phyloP scores from a whole-genome alignment of 2,329 filamentous ascomycete species.

The Lasiodiplodia sp. region DNA sequence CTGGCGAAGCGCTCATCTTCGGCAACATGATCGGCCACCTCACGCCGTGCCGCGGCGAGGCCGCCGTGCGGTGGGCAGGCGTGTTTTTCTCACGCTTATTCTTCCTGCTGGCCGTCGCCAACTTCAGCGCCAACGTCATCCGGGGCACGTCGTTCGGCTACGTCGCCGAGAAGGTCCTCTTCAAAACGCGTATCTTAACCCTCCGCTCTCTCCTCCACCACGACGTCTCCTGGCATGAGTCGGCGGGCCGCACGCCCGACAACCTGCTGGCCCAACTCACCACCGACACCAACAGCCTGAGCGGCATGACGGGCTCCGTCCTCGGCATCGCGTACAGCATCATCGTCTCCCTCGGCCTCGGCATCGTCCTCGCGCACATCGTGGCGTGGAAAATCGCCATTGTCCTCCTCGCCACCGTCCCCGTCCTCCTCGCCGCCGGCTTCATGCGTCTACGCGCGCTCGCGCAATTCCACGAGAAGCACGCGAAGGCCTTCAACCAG shows the following conservation, averaged over 20 bases:
- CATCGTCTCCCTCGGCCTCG: slow-evolving; percentile 59
- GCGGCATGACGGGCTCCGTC: slow-evolving; percentile 9
- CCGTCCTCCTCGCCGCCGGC: slow-evolving; percentile 79
- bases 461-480: slow-evolving; percentile 74
- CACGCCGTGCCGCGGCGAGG: background rate
- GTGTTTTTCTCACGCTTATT: background rate
- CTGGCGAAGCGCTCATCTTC: slow-evolving; percentile 10
- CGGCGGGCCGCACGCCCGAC: slow-evolving; percentile 10
- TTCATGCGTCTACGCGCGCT: slow-evolving; percentile 88
- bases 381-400: slow-evolving; percentile 87
- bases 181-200: slow-evolving; percentile 11
- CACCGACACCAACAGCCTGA: slow-evolving; percentile 7
- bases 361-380: slow-evolving; percentile 39
- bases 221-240: slow-evolving; percentile 15
- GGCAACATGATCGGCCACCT: slow-evolving; percentile 16
- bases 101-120: slow-evolving; percentile 6
- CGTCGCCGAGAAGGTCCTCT: background rate
- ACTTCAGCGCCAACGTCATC: slow-evolving; percentile 3
- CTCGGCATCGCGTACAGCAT: slow-evolving; percentile 68
- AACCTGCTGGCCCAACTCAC: background rate
- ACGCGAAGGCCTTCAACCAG: slow-evolving; percentile 48
- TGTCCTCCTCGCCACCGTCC: slow-evolving; percentile 80
- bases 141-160: background rate
- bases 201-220: slow-evolving; percentile 12
- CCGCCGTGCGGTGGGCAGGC: background rate